phyloP scores from a whole-genome alignment of 1,139 yeast species.

The Scheffersomyces titani region DNA sequence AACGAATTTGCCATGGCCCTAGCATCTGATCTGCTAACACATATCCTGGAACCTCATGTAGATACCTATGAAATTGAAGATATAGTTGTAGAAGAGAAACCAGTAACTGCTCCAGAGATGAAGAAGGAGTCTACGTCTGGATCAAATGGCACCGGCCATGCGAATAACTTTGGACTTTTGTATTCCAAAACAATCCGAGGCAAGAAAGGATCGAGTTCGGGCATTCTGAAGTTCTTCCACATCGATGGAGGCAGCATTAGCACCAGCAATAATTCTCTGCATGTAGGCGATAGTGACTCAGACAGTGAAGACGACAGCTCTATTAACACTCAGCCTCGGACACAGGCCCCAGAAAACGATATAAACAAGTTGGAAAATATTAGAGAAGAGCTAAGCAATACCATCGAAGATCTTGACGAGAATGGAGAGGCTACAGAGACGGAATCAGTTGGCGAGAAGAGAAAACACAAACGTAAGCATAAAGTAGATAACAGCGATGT shows the following conservation, averaged over 20 bases:
- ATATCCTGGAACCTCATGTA: not conserved
- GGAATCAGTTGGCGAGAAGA: slow-evolving; percentile 6
- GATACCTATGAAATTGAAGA: not conserved
- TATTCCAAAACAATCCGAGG: slow-evolving; percentile 17
- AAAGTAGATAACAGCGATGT: slow-evolving; percentile 15
- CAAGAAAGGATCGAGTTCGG: slow-evolving; percentile 10
- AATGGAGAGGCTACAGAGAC: slow-evolving; percentile 16
- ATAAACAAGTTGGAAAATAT: slow-evolving; percentile 15
- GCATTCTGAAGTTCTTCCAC: slow-evolving; percentile 22
- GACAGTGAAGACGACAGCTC: slow-evolving; percentile 24
- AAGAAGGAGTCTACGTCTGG: not conserved
- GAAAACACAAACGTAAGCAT: slow-evolving; percentile 1
- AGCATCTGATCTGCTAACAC: not conserved
- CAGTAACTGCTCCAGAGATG: not conserved
- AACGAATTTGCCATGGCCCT: not conserved
- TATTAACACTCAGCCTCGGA: slow-evolving; percentile 11
- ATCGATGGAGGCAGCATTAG: not conserved
- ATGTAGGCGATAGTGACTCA: slow-evolving; percentile 20
- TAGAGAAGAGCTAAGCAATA: slow-evolving; percentile 17
- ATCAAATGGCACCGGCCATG: not conserved
- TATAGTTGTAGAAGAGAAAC: not conserved
- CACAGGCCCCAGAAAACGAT: slow-evolving; percentile 6
- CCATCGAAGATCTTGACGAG: slow-evolving; percentile 10
- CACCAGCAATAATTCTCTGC: slow-evolving; percentile 8
- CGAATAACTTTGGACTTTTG: slow-evolving; percentile 6